phyloP scores from a whole-genome alignment of 371 early-diverging fungal genomes.

The Polyrhizophydium stewartii region DNA sequence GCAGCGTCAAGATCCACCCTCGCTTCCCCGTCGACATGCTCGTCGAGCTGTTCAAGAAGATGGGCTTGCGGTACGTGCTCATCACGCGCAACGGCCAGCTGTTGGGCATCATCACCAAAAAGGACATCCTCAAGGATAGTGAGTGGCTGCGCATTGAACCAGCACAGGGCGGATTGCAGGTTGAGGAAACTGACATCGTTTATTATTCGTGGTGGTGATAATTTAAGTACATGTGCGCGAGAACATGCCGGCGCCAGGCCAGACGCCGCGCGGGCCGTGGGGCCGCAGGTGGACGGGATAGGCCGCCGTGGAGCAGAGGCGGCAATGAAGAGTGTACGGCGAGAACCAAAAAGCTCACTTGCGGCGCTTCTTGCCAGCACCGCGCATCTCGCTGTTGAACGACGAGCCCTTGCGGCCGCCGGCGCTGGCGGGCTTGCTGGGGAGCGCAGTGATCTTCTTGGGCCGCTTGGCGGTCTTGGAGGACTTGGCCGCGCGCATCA shows the following conservation, averaged over 20 bases:
- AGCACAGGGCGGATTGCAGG: no score
- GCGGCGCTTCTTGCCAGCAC: neutral
- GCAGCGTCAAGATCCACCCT: constrained; percentile 57
- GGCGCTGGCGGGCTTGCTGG: neutral
- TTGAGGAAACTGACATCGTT: neutral
- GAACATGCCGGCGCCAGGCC: no score
- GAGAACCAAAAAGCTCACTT: neutral
- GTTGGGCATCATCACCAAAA: constrained; percentile 31
- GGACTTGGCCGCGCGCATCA: constrained; percentile 42
- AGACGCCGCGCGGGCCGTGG: no score
- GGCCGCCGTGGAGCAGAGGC: no score
- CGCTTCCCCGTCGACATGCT: constrained; percentile 77
- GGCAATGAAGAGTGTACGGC: neutral
- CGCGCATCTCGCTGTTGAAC: neutral
- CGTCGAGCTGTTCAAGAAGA: constrained; percentile 80
- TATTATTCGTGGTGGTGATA: neutral
- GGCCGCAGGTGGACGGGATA: no score
- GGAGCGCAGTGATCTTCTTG: neutral
- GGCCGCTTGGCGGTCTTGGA: constrained; percentile 36
- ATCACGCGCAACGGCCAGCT: constrained; percentile 23
- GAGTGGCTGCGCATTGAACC: no score
- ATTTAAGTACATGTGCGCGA: no score
- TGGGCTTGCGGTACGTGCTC: constrained; percentile 58
- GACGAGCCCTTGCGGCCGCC: neutral
- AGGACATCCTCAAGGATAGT: constrained; percentile 18